Base-by-base conservation (phyloP, 768 basidiomycete genomes). In the Guyanaporus albipodus region DNA sequence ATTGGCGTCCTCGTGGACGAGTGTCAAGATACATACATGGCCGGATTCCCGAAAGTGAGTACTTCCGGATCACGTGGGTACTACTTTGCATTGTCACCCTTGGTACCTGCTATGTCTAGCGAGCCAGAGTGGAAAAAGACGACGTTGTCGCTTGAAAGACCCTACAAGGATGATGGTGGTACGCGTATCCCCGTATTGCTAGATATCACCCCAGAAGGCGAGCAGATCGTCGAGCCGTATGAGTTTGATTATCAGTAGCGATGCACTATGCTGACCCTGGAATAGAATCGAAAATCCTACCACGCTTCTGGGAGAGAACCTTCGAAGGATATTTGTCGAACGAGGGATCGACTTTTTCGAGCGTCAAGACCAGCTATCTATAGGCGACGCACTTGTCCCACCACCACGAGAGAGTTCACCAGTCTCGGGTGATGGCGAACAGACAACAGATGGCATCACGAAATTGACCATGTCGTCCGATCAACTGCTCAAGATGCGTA, bases 271-370 rank as follows among this genome's bases (percentile, higher is more conserved):
- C 60, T 60, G 38, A 61, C 48, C 53, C 41, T 42, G 47, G 42
- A 52, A 47, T 35, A 83, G 81, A 36, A 73, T 74, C 57, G 77
- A 82, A 55, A 76, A 77, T 49, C 71, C 80, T 4, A 71, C 78
- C 12, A 74, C 79, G 42, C 67, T 71, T 40, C 73, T 90, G n/a
- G 82, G 81, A 22, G 72, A 81, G 34, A 83, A 81, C 35, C 67
- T 92, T 23, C 69, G 76, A 33, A 74, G 86, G 43, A 80, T 92
- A 42, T 86, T 90, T 49, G 49, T 68, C 21, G 90, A 92, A 59
- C 79, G 87, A 31, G 89, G 90, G 2, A 40, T 69, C 28, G 84
- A 89, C 56, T 88, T 90, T 55, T 88, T 89, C 57, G 84, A 90
- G 33, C 70, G 71, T 39, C 64, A 72, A 50, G 64, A 66, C 35